A percentile compares a stretch with the other conserved stretches of the same genome.
Conservation (phyloP, 768 basidiomycete genomes). For the Tephrocybe sp. region DNA sequence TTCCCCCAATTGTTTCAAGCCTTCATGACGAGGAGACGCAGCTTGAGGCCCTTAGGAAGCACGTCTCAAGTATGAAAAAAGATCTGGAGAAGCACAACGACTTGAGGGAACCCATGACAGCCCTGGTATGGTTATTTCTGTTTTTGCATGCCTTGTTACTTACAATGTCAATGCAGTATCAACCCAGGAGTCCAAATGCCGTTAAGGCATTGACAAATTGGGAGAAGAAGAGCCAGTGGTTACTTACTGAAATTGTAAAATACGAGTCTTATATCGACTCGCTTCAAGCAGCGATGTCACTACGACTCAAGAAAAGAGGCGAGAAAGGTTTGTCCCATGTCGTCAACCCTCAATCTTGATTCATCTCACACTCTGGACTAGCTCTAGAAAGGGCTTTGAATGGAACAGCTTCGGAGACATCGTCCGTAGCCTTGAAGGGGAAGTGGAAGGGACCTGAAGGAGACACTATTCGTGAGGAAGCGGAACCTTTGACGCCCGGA, state of each 20-base stretch:
- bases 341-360: neutral
- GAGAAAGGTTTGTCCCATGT: conserved; percentile 61
- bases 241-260: conserved; percentile 92
- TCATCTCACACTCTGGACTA: conserved; percentile 10
- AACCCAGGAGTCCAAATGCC: conserved; percentile 70
- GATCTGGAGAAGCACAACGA: conserved; percentile 86
- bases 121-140: conserved; percentile 50
- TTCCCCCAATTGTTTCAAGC: conserved; percentile 81
- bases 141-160: conserved; percentile 14
- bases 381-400: conserved; percentile 35
- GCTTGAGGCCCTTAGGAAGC: conserved; percentile 83
- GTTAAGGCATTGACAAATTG: conserved; percentile 85
- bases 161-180: conserved; percentile 56
- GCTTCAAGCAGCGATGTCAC: conserved; percentile 76
- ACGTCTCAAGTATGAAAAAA: conserved; percentile 70
- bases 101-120: conserved; percentile 78
- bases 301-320: conserved; percentile 87
- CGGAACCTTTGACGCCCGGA: conserved; percentile 31
- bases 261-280: conserved; percentile 95
- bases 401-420: conserved; percentile 30
- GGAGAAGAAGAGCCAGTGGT: conserved; percentile 88
- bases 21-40: conserved; percentile 91
- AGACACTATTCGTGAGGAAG: conserved; percentile 34
- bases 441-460: conserved; percentile 33
- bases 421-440: conserved; percentile 19